phyloP scores from a whole-genome alignment of 805 yeast genomes.

The Ogataea paradorogensis region DNA sequence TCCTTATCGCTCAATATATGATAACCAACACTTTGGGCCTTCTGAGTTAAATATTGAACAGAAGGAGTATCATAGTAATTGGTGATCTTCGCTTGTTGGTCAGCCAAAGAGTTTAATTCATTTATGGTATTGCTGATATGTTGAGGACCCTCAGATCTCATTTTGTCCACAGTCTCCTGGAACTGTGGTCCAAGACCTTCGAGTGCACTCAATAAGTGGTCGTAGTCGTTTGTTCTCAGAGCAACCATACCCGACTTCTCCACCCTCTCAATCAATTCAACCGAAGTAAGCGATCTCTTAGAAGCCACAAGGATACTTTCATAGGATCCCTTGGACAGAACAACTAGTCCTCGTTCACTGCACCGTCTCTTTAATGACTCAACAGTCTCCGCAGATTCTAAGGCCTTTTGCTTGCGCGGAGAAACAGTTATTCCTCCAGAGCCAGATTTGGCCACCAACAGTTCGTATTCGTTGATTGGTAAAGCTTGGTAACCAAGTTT shows the following conservation, averaged over 20 bases:
- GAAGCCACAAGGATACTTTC: constrained; percentile 29
- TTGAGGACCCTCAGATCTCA: constrained; percentile 18
- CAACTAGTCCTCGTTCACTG: constrained; percentile 26
- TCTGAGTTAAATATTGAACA: constrained; percentile 26
- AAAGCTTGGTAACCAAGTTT: constrained; percentile 28
- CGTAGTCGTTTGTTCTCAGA: constrained; percentile 18
- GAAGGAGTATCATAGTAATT: constrained; percentile 26
- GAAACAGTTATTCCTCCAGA: constrained; percentile 10
- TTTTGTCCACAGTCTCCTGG: constrained; percentile 8
- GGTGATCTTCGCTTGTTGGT: constrained; percentile 19
- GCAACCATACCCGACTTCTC: constrained; percentile 27
- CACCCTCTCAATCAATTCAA: constrained; percentile 26
- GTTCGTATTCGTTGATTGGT: constrained; percentile 22
- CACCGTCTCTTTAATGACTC: constrained; percentile 27
- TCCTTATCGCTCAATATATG: constrained; percentile 12
- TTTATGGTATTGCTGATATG: constrained; percentile 29
- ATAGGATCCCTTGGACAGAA: constrained; percentile 26
- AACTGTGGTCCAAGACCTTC: constrained; percentile 22
- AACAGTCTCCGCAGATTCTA: constrained; percentile 22
- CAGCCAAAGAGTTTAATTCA: constrained; percentile 21
- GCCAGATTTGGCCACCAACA: constrained; percentile 11
- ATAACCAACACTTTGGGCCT: constrained; percentile 20
- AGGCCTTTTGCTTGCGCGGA: constrained; percentile 13
- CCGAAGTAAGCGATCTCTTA: constrained; percentile 26
- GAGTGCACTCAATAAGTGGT: constrained; percentile 18